Evolutionary conservation across 2,329 filamentous ascomycete genomes (phyloP).

Genomic region (Proliferodiscus dingleyae): DNA sequence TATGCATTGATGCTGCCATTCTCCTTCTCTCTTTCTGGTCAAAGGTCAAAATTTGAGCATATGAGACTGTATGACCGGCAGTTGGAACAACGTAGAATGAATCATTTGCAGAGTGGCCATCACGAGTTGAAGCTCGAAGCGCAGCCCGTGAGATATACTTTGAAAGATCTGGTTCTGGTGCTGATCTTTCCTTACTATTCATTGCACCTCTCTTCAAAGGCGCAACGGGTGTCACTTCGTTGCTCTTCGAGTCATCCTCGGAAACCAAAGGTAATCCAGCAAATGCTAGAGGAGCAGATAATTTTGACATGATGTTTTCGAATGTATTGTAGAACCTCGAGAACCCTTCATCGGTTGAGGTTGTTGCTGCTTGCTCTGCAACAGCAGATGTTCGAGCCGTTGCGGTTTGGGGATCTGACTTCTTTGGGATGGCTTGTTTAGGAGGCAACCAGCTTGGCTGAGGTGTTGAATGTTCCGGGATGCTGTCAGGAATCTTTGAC

Average conservation of each 20-base stretch:
- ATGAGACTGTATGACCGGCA: constrained; percentile 85
- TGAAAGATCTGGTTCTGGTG: constrained; percentile 67
- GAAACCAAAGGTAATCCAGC: constrained; percentile 76
- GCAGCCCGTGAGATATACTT: constrained; percentile 83
- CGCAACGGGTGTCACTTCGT: constrained; percentile 34
- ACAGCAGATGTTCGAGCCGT: constrained; percentile 31
- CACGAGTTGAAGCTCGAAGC: constrained; percentile 69
- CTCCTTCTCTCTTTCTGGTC: constrained; percentile 63
- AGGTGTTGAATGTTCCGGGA: constrained; percentile 42
- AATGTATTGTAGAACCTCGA: constrained; percentile 89
- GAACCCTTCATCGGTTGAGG: constrained; percentile 69
- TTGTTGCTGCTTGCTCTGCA: constrained; percentile 20
- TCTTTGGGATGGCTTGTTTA: constrained; percentile 28
- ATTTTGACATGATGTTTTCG: constrained; percentile 78
- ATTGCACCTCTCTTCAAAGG: constrained; percentile 29
- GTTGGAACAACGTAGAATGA: constrained; percentile 95
- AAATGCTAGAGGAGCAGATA: constrained; percentile 88
- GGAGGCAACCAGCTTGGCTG: constrained; percentile 52
- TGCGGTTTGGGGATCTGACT: constrained; percentile 23
- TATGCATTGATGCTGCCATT: constrained; percentile 46
- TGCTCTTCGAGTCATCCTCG: constrained; percentile 38
- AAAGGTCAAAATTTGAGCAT: constrained; percentile 79
- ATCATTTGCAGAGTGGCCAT: constrained; percentile 57
- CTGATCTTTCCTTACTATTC: constrained; percentile 28
- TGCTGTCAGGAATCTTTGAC: constrained; percentile 44